Evolutionary conservation across 495 filamentous ascomycete genomes (phyloP), one percentile per base, ranked within the genome.

Genomic region (Neurospora sublineolata): DNA sequence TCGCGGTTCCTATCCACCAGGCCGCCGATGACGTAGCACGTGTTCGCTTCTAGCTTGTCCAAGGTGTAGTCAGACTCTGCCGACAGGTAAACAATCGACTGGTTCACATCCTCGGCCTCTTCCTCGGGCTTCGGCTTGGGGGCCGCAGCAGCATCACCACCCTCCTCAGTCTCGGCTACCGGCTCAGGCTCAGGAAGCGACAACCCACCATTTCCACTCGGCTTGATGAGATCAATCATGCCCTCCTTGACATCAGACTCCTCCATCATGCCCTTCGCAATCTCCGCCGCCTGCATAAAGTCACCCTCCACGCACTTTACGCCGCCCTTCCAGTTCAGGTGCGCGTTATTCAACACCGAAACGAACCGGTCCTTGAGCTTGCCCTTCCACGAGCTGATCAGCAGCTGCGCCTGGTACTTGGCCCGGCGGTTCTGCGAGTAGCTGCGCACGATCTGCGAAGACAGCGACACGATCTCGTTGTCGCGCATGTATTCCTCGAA

Each of bases 1-100:
- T 99, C 88, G 30, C 95, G 85, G 76, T 99, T 99, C 81, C 91
- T 92, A 78, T 99, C 95, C 33, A 99, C 96, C 36, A 99, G 82
- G 0, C 94, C 95, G 23, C 95, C 95, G 71, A 99, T 91, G 41
- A 99, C 91, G 77, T 99, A 99, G 60, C 87, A 93, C 42, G 89
- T 93, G 82, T 93, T 90, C 0, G 93, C 90, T 79, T 92, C 92
- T 33, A 98, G 86, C 67, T 90, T 84, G 1, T 89, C 87, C 37
- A 99, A 81, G 0, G 91, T 97, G 69, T 97, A 84, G 0, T 90
- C 87, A 58, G 92, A 94, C 77, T 98, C 95, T 58, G 92, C 90
- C 30, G 92, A 91, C 10, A 99, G 87, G 75, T 99, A 99, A 30
- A 99, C 87, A 16, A 97, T 78, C 2, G 79, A 79, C 68, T 79